Base-by-base conservation (phyloP, 305 asterid genomes). In the Rubia occidens region DNA sequence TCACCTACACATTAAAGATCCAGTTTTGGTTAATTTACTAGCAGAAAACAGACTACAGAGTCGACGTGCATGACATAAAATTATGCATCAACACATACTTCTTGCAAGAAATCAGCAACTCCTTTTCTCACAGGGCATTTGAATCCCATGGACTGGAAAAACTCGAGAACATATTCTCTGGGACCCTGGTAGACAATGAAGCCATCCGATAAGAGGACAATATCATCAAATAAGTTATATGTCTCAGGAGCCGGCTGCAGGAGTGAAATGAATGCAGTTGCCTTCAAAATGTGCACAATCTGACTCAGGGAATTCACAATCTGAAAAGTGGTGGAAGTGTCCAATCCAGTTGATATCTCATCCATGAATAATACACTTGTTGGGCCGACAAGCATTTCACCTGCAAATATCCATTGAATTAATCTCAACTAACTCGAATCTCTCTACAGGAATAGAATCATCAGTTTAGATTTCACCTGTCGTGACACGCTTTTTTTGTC, bases 231-330 rank as follows among this genome's bases (percentile, higher is more conserved):
- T 53, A 91, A 77, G 68, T 87, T 85, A 32, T 86, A 91, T 0
- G 96, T 86, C 63, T 91, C 98, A 6, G 98, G 98, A 49, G 98
- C 96, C 32, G 98, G 98, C 83, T 91, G 96, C 66, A 91, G 79
- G 62, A 91, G 96, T 47, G 98, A 91, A 79, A 91, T 82, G 53
- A 91, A 64, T 63, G 89, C 79, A 29, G 98, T 91, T 78, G 90
- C 98, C 81, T 85, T 86, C 29, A 89, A 76, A 72, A 91, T 83
- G 78, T 91, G 95, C 75, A 91, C 85, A 60, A 94, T 80, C 70
- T 89, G 95, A 74, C 85, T 85, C 67, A 91, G 84, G 6, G 98
- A 86, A 68, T 89, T 88, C 77, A 89, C 95, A 44, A 91, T 91
- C 70, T 86, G 95, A 71, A 80, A 89, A 32, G 98, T 89, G 11